Evolutionary conservation across 2,329 filamentous ascomycete species (phyloP).

Genomic region (Tolypocladium nubicola): DNA sequence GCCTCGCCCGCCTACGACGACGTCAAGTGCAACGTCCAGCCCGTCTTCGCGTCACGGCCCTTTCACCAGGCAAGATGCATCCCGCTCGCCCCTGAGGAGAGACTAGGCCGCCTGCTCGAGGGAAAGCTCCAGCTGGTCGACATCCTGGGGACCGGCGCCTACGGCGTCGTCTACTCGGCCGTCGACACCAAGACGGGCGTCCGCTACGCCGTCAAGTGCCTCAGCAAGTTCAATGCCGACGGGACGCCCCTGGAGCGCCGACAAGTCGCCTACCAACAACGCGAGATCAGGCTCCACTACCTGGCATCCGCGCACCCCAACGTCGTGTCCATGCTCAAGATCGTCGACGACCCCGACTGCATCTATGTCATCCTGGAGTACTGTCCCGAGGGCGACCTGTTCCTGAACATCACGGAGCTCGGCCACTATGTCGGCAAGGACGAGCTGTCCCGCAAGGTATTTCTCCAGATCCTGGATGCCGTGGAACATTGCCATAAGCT

Average conservation of each 20-base stretch:
- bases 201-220: conserved; percentile 89
- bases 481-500: conserved; percentile 89
- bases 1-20: conserved; percentile 45
- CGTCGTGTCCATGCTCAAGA: conserved; percentile 87
- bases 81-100: conserved; percentile 65
- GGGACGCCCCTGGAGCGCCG: conserved; percentile 66
- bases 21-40: conserved; percentile 31
- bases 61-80: conserved; percentile 34
- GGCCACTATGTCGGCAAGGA: conserved; percentile 92
- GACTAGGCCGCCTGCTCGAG: conserved; percentile 74
- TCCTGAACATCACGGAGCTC: conserved; percentile 93
- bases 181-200: conserved; percentile 71
- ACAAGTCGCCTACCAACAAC: conserved; percentile 81
- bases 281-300: conserved; percentile 89
- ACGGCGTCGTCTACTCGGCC: conserved; percentile 90
- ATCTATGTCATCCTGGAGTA: conserved; percentile 96
- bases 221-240: conserved; percentile 77
- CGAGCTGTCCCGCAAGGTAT: conserved; percentile 72
- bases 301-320: conserved; percentile 81
- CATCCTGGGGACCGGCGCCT: conserved; percentile 87
- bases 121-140: conserved; percentile 73
- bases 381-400: conserved; percentile 92
- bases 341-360: conserved; percentile 84
- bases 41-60: conserved; percentile 22
- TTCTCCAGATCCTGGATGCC: conserved; percentile 92